Evolutionary conservation across 2,329 filamentous ascomycete genomes (phyloP).

Genomic region (Neofusicoccum cordaticola): DNA sequence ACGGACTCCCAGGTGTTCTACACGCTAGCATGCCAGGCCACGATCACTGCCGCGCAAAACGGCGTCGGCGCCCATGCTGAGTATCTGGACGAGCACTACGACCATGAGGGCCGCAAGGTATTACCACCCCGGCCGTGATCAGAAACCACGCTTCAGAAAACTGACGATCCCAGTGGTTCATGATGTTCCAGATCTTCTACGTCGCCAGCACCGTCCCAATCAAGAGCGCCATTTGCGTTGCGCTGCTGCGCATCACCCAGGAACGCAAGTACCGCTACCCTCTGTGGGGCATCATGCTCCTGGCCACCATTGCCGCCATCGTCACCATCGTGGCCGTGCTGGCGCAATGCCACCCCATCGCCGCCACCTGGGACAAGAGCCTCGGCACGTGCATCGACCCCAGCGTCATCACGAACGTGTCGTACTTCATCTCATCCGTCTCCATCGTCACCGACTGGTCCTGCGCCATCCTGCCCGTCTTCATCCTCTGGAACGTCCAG

Average conservation of each 20-base stretch:
- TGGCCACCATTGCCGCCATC: background rate
- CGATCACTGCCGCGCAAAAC: background rate
- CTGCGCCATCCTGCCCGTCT: conserved; percentile 33
- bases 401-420: conserved; percentile 27
- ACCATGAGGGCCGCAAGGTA: background rate
- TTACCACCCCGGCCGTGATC: too few species aligned
- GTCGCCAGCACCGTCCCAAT: background rate
- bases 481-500: conserved; percentile 42
- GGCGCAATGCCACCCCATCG: conserved; percentile 17
- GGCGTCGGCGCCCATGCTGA: background rate
- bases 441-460: conserved; percentile 32
- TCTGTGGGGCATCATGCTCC: background rate
- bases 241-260: conserved; percentile 8
- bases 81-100: background rate
- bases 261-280: background rate
- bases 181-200: conserved; percentile 9
- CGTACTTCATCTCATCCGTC: conserved; percentile 34
- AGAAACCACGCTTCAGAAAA: background rate
- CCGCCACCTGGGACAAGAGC: conserved; percentile 17
- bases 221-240: conserved; percentile 7
- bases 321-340: conserved; percentile 9
- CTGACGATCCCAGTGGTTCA: background rate
- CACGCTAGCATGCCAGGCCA: background rate
- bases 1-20: background rate
- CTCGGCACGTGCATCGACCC: background rate